A percentile compares a stretch with the other conserved stretches of the same genome.
phyloP scores from a whole-genome alignment of 371 early-diverging fungal species.

The Mortierella sp. region DNA sequence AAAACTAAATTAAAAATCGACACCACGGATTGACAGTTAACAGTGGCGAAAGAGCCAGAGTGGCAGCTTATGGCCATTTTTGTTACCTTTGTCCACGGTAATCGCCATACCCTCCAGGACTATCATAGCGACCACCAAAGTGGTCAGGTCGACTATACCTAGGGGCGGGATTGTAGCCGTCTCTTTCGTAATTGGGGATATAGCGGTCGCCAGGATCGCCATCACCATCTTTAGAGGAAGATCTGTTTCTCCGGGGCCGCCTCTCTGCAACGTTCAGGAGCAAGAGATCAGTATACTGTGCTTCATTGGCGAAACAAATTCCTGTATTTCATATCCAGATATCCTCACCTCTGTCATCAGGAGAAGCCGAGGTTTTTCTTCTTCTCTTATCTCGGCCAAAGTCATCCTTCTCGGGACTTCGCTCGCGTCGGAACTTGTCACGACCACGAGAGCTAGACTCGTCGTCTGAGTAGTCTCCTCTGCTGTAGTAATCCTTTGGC shows the following conservation, averaged over 20 bases:
- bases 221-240: constrained; percentile 60
- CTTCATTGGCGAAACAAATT: constrained; percentile 51
- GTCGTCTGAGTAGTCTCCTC: constrained; percentile 71
- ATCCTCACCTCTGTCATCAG: constrained; percentile 64
- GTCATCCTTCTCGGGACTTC: constrained; percentile 74
- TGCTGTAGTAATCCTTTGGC: constrained; percentile 65
- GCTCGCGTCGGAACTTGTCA: constrained; percentile 80
- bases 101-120: constrained; percentile 45
- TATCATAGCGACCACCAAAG: constrained; percentile 38
- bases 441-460: constrained; percentile 67
- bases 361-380: constrained; percentile 57
- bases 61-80: neutral
- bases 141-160: constrained; percentile 62
- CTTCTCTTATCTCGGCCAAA: constrained; percentile 73
- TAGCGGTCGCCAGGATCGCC: constrained; percentile 79
- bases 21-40: too few relatives aligned
- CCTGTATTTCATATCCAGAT: neutral
- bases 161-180: constrained; percentile 80
- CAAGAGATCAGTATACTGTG: constrained; percentile 42
- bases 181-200: constrained; percentile 87
- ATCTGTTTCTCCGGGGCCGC: constrained; percentile 66
- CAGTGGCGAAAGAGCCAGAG: too few relatives aligned
- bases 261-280: constrained; percentile 58
- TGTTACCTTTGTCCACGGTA: constrained; percentile 43
- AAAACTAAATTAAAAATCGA: too few relatives aligned